Conservation (phyloP, 345 rosid genomes). For the Brassica incana region DNA sequence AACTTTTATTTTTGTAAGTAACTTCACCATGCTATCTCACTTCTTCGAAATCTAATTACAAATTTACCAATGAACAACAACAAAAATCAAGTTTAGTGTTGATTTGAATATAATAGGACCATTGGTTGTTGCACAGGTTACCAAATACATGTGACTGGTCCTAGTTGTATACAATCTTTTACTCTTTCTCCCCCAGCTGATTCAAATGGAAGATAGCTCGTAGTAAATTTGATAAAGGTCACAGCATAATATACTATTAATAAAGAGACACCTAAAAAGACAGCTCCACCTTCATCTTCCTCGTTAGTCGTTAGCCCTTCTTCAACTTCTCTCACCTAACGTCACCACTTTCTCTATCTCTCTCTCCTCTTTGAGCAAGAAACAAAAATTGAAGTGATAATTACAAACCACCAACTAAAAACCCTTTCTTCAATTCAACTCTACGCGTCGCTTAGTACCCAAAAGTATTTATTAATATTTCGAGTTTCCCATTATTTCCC, state of each 20-base stretch:
- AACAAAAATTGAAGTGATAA: constrained; percentile 54
- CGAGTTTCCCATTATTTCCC: constrained; percentile 24
- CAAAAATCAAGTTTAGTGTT: neutral
- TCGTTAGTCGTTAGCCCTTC: constrained; percentile 27
- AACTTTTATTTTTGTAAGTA: neutral
- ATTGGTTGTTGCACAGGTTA: neutral
- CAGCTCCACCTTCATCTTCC: constrained; percentile 36
- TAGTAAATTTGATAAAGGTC: neutral
- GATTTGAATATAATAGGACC: neutral
- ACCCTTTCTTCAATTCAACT: constrained; percentile 79
- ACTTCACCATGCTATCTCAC: neutral
- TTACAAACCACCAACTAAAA: constrained; percentile 56
- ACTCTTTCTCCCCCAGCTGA: neutral
- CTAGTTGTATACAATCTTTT: neutral
- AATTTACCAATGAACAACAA: neutral
- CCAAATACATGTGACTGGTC: neutral
- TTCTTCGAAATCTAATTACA: neutral
- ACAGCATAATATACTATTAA: neutral
- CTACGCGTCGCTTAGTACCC: constrained; percentile 46
- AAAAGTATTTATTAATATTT: constrained; percentile 25
- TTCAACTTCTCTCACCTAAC: constrained; percentile 37
- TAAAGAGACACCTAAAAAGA: neutral
- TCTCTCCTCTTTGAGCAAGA: constrained; percentile 6
- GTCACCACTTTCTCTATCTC: constrained; percentile 30
- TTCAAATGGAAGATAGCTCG: neutral